phyloP scores from a whole-genome alignment of 1,284 basidiomycete species.

The Tilletia setariae region DNA sequence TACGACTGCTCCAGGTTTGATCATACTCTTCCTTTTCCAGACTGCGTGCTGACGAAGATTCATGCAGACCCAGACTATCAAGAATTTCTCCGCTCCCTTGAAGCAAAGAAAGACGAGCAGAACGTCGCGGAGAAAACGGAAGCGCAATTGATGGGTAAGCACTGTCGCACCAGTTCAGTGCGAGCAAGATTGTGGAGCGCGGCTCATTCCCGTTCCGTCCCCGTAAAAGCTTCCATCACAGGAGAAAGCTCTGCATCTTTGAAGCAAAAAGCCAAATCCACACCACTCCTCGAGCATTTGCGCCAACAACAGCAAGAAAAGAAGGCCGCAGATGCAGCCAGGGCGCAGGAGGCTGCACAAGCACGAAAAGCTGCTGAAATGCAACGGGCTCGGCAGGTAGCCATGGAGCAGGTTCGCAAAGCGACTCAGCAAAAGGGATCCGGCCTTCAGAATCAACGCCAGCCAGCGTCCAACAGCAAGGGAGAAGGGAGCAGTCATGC shows the following conservation, averaged over 20 bases:
- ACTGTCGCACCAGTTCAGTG: neutral
- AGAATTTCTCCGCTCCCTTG: slow-evolving; percentile 26
- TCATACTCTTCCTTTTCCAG: neutral
- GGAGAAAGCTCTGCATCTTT: slow-evolving; percentile 16
- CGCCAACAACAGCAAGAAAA: slow-evolving; percentile 24
- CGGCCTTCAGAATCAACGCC: neutral
- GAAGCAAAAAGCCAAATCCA: slow-evolving; percentile 27
- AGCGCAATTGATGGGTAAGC: slow-evolving; percentile 30
- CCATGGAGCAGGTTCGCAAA: neutral
- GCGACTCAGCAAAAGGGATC: slow-evolving; percentile 1
- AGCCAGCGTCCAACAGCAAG: too few species aligned
- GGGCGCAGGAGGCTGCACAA: neutral
- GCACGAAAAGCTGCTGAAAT: neutral
- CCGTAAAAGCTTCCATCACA: neutral
- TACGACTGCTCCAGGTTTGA: slow-evolving; percentile 35
- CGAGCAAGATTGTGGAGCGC: neutral
- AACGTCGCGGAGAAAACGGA: slow-evolving; percentile 29
- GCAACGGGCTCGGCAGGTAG: neutral
- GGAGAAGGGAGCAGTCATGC: too few species aligned
- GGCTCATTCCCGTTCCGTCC: neutral
- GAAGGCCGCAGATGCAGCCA: neutral
- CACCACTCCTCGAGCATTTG: slow-evolving; percentile 43
- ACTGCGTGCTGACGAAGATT: neutral
- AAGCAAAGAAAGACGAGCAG: slow-evolving; percentile 19
- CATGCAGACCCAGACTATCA: slow-evolving; percentile 24